Base-by-base conservation (phyloP, 2,329 filamentous ascomycete genomes). In the Ceratocystis harringtonii region DNA sequence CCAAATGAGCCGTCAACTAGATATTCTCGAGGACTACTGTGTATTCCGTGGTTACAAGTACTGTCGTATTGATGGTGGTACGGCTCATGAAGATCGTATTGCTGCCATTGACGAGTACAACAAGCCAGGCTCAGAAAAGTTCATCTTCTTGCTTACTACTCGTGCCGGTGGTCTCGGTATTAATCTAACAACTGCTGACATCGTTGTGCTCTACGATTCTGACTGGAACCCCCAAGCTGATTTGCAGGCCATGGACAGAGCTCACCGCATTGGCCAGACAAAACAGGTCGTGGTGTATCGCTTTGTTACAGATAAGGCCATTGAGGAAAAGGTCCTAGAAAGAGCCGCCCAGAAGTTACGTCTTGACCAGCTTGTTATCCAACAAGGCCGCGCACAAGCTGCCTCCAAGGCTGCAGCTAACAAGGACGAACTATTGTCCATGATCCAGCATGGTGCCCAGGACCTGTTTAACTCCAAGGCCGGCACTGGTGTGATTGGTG, bases 191-290 rank as follows among this genome's bases (percentile, higher is more conserved):
- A 87, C 83, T 68, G 94, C 94, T 65, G 94, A 99, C 71, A 96
- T 97, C 72, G 94, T 99, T 67, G 84, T 99, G 36, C 83, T 99
- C 5, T 99, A 94, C 72, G 94, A 99, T 75, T 96, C 92, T 71
- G 94, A 99, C 74, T 99, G 94, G 94, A 97, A 96, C 72, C 94
- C 94, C 8, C 94, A 99, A 76, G 94, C 94, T 19, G 94, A 99
- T 84, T 78, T 99, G 67, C 94, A 99, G 75, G 94, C 94, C 66
- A 99, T 99, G 94, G 94, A 99, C 72, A 89, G 94, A 73, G 94
- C 94, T 63, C 94, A 99, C 78, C 90, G 94, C 77, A 99, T 99
- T 71, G 94, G 94, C 48, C 94, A 99, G 77, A 99, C 90, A 4
- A 99, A 99, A 77, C 94, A 99, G 74, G 94, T 99, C 10, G 83